A percentile compares a stretch with the other conserved stretches of the same genome.
Conservation (phyloP, 2,329 filamentous ascomycete genomes). For the Penicillium sclerotigenum region DNA sequence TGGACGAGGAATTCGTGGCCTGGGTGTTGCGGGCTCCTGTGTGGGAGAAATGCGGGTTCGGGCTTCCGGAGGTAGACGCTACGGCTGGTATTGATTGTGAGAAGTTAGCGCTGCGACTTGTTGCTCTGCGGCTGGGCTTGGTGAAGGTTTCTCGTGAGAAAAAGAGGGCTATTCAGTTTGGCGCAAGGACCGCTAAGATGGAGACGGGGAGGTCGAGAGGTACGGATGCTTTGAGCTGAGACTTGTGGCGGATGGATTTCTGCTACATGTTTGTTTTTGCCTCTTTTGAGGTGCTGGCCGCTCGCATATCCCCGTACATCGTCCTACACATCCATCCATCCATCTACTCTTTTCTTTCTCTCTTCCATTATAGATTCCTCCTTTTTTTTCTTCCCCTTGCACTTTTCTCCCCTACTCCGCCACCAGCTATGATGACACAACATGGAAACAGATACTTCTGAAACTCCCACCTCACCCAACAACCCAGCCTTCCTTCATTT, state of each 20-base stretch:
- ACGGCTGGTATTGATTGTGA: conserved; percentile 54
- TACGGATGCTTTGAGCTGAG: conserved; percentile 52
- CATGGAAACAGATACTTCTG: conserved; percentile 44
- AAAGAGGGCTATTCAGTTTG: conserved; percentile 89
- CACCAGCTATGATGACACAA: conserved; percentile 41
- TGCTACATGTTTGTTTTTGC: neutral
- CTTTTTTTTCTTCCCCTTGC: neutral
- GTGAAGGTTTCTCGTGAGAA: conserved; percentile 72
- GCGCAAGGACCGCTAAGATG: conserved; percentile 79
- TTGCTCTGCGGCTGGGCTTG: conserved; percentile 74
- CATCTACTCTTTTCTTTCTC: neutral
- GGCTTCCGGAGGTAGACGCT: conserved; percentile 40
- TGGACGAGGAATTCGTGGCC: conserved; percentile 81
- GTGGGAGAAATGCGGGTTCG: conserved; percentile 86
- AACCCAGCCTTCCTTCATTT: neutral
- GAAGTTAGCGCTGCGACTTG: conserved; percentile 74
- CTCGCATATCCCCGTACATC: neutral
- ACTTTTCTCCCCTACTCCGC: neutral
- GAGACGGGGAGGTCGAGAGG: conserved; percentile 64
- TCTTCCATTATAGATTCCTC: neutral
- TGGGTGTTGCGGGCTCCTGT: conserved; percentile 74
- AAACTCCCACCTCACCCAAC: conserved; percentile 21
- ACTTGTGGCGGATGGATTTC: neutral
- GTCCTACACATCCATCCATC: neutral
- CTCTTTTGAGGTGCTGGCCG: neutral